Conservation (phyloP, 768 basidiomycete genomes). For the Psilocybe subaeruginosa region DNA sequence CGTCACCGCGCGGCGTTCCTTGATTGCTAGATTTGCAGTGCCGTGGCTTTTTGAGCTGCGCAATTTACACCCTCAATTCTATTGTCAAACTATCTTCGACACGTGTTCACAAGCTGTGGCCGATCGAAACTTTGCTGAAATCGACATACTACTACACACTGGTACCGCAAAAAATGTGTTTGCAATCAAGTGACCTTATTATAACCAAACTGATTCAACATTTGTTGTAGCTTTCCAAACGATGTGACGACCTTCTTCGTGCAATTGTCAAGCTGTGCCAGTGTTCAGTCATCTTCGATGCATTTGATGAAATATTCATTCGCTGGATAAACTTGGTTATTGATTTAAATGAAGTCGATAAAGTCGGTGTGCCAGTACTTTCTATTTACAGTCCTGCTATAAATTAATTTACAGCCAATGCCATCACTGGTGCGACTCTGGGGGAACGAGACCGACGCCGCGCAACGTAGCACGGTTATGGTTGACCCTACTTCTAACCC, state of each 20-base stretch:
- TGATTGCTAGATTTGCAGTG: conserved; percentile 58
- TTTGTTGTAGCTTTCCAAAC: conserved; percentile 18
- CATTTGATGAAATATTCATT: conserved; percentile 60
- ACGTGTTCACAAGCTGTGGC: conserved; percentile 50
- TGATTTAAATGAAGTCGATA: conserved; percentile 30
- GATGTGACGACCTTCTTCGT: conserved; percentile 49
- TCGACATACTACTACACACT: not conserved
- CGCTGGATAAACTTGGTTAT: conserved; percentile 59
- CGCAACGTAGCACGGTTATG: conserved; percentile 39
- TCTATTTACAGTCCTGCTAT: not conserved
- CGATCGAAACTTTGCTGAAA: conserved; percentile 2
- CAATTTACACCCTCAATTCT: conserved; percentile 56
- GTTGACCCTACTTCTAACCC: conserved; percentile 29
- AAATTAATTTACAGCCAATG: conserved; percentile 40
- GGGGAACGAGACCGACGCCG: conserved; percentile 51
- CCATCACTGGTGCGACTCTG: conserved; percentile 60
- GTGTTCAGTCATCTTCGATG: conserved; percentile 53
- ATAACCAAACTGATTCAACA: not conserved
- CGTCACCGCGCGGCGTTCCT: conserved; percentile 55
- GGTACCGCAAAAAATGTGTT: not conserved
- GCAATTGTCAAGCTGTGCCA: conserved; percentile 58
- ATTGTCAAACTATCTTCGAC: conserved; percentile 56
- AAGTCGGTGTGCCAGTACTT: conserved; percentile 36
- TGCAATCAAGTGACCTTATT: not conserved
- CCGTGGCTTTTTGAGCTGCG: conserved; percentile 76